Base-by-base conservation (phyloP, 2,329 filamentous ascomycete species). In the Claviceps africana region DNA sequence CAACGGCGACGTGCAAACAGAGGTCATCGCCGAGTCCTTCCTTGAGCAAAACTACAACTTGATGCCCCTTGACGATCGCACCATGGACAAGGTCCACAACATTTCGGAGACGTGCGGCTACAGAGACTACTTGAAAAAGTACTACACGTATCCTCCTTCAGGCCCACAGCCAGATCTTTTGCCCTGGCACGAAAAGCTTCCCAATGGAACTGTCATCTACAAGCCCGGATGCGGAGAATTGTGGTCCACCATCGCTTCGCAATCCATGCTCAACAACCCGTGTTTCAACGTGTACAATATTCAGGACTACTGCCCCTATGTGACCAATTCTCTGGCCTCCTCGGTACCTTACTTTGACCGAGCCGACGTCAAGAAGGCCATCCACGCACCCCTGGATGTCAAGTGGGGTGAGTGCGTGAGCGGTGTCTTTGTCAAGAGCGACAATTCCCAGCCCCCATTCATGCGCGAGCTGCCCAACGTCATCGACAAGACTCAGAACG, bases 211-310 rank as follows among this genome's bases (percentile, higher is more conserved):
- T 58, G 67, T 62, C 25, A 57, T 45, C 0, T 60, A 60, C 37
- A 67, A 67, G 0, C 61, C 67, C 0, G 74, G 71, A 4, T 90
- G 86, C 62, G 70, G 72, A 48, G 60, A 72, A 48, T 61, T 87
- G 21, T 85, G 76, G 59, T 64, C 74, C 53, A 69, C 75, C 22
- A 76, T 86, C 31, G 70, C 70, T 58, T 57, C 71, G 0, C 82
- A 79, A 31, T 75, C 76, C 8, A 56, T 71, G 4, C 61, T 70
- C 1, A 65, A 79, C 35, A 93, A 93, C 67, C 87, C 87, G 0
- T 93, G 88, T 70, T 94, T 85, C 67, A 81, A 88, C 63, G 70
- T 86, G 11, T 93, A 91, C 67, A 78, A 85, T 49, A 77, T 91
- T 15, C 78, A 78, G 2, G 81, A 79, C 4, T 85, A 81, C 13